These are phyloP conservation scores for Flaveria bidentis DNA, from an alignment of 129 eudicot genomes.

Conservation along the genomic window DNA sequence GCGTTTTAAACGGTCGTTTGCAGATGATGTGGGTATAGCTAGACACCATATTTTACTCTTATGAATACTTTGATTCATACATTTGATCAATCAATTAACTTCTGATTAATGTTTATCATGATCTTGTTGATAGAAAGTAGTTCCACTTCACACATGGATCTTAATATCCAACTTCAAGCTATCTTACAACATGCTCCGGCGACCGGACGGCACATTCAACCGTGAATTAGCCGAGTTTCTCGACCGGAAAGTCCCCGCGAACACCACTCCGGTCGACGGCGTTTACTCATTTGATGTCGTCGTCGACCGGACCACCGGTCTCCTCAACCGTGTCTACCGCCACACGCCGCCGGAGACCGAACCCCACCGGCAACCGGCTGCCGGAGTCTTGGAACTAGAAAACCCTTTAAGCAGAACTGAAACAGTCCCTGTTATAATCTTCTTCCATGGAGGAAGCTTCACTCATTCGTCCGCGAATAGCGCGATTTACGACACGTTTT, in stretches of 20 bases:
- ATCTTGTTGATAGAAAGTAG: conserved; percentile 59
- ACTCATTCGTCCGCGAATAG: conserved; percentile 88
- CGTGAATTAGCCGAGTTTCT: conserved; percentile 79
- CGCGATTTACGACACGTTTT: conserved; percentile 83
- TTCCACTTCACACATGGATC: conserved; percentile 92
- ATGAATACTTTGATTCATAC: background rate
- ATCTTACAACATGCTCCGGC: conserved; percentile 83
- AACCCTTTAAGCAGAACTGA: conserved; percentile 69
- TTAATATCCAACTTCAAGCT: conserved; percentile 90
- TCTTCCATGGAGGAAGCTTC: conserved; percentile 92
- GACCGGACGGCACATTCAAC: conserved; percentile 93
- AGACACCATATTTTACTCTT: too few relatives aligned
- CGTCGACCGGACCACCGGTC: conserved; percentile 59
- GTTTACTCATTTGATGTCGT: conserved; percentile 73
- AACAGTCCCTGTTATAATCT: conserved; percentile 75
- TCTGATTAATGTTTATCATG: conserved; percentile 27
- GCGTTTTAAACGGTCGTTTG: too few relatives aligned
- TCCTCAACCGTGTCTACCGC: conserved; percentile 73
- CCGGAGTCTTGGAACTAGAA: conserved; percentile 48
- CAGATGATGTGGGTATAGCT: too few relatives aligned
- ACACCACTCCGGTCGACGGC: conserved; percentile 76
- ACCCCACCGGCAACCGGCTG: conserved; percentile 31
- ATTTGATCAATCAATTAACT: background rate
- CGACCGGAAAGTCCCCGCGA: conserved; percentile 83
- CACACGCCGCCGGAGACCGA: conserved; percentile 42